Evolutionary conservation across 1,139 yeast species (phyloP).

Genomic region (Protomyces inouyei): DNA sequence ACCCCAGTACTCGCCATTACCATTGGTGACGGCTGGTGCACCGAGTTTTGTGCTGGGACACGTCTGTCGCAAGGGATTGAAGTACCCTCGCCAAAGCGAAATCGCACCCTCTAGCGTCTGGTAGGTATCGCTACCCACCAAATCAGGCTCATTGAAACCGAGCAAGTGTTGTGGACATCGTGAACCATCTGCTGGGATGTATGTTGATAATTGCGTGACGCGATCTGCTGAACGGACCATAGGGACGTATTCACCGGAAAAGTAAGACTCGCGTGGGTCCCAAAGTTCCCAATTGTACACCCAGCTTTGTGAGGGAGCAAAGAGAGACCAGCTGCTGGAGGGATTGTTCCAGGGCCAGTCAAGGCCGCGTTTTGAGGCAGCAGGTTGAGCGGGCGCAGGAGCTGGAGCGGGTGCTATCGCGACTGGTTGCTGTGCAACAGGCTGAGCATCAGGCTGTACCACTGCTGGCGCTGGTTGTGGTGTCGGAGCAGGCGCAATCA

Average conservation of each 20-base stretch:
- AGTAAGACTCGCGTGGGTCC: conserved; percentile 10
- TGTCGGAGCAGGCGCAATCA: not conserved
- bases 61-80: conserved; percentile 17
- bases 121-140: conserved; percentile 12
- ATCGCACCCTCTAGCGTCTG: conserved; percentile 24
- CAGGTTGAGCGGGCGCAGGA: not conserved
- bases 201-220: conserved; percentile 9
- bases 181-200: not conserved
- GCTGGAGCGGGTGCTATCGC: not conserved
- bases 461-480: not conserved
- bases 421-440: not conserved
- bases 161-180: conserved; percentile 10
- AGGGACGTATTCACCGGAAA: conserved; percentile 17
- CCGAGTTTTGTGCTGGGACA: conserved; percentile 21
- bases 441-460: not conserved
- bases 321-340: conserved; percentile 5
- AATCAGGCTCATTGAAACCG: conserved; percentile 29
- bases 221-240: conserved; percentile 11
- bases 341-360: conserved; percentile 24
- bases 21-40: conserved; percentile 26
- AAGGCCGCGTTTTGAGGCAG: conserved; percentile 24
- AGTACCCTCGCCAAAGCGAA: conserved; percentile 16
- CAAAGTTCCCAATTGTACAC: conserved; percentile 27
- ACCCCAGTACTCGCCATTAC: conserved; percentile 12
- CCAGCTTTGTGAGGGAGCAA: conserved; percentile 18